These are phyloP conservation scores for Leccinum pseudoinsigne DNA, from an alignment of 1,284 basidiomycete genomes.

Conservation along the genomic window DNA sequence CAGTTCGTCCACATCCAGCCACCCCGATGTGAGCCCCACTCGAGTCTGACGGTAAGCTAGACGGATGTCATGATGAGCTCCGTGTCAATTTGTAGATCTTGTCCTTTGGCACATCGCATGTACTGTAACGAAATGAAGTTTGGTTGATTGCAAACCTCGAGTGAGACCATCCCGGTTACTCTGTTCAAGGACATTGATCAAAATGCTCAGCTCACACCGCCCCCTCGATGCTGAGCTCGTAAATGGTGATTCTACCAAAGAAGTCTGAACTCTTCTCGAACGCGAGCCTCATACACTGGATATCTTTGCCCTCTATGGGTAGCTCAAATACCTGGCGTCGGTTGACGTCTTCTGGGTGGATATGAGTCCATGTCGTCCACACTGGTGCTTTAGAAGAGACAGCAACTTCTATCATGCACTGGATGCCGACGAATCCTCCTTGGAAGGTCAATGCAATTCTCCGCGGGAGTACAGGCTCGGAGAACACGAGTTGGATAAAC, in stretches of 20 bases:
- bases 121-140: slow-evolving; percentile 25
- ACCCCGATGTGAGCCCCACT: not conserved
- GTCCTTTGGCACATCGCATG: slow-evolving; percentile 14
- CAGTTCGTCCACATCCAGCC: slow-evolving; percentile 3
- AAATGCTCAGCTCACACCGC: not conserved
- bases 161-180: slow-evolving; percentile 2
- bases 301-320: slow-evolving; percentile 26
- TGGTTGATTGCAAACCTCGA: slow-evolving; percentile 27
- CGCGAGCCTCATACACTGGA: slow-evolving; percentile 57
- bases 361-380: slow-evolving; percentile 51
- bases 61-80: not conserved
- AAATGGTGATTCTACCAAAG: slow-evolving; percentile 73
- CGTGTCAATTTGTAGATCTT: slow-evolving; percentile 19
- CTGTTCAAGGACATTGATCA: not conserved
- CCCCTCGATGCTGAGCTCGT: slow-evolving; percentile 61
- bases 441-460: slow-evolving; percentile 71
- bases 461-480: slow-evolving; percentile 50
- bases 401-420: slow-evolving; percentile 51
- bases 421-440: slow-evolving; percentile 77
- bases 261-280: slow-evolving; percentile 80
- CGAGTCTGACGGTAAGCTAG: slow-evolving; percentile 4
- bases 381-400: slow-evolving; percentile 24
- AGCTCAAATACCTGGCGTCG: slow-evolving; percentile 66
- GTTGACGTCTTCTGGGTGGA: slow-evolving; percentile 80
- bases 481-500: slow-evolving; percentile 64